Base-by-base conservation (phyloP, 768 basidiomycete genomes). In the Naganishia vaughanmartiniae region DNA sequence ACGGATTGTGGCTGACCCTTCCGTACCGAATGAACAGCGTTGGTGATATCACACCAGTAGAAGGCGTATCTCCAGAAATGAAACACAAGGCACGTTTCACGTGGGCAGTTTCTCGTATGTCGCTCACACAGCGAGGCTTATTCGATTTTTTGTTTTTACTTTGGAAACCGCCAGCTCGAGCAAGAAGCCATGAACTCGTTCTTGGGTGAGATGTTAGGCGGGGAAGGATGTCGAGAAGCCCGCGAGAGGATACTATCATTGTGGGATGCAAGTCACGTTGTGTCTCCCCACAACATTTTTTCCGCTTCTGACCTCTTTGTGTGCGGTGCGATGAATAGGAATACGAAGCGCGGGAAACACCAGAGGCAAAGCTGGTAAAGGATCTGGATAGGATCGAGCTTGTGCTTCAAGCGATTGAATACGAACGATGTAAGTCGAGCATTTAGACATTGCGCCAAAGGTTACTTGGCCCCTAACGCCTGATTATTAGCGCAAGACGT, bases 181-280 rank as follows among this genome's bases (percentile, higher is more conserved):
- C 79, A 92, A 87, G 89, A 89, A 76, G 93, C 93, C 2, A 97
- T 97, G 89, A 86, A 89, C 65, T 91, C 91, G 71, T 93, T 97
- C 77, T 84, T 90, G 4, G 85, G 90, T 66, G 90, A 90, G 67
- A 94, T 97, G 91, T 81, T 97, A n/a, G 80, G 80, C 42, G 76
- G 78, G 3, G 74, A 75, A 14, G 76, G 78, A 0, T 78, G 77
- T 66, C 71, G 70, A 28, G 77, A 81, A 53, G 81, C 78, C 7
- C 51, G 77, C 33, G 75, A 80, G 31, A 68, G 81, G 31, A 80
- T 82, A 58, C 72, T 74, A 28, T 67, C 74, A 6, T 63, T 82
- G 33, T 82, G 79, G 80, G 75, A 80, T 69, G 80, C 80, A 54
- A 72, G 80, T 74, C 24, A n/a, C n/a, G n/a, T 14, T 55, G 10